Base-by-base conservation (phyloP, 805 yeast species). In the Wickerhamomyces bovis region DNA sequence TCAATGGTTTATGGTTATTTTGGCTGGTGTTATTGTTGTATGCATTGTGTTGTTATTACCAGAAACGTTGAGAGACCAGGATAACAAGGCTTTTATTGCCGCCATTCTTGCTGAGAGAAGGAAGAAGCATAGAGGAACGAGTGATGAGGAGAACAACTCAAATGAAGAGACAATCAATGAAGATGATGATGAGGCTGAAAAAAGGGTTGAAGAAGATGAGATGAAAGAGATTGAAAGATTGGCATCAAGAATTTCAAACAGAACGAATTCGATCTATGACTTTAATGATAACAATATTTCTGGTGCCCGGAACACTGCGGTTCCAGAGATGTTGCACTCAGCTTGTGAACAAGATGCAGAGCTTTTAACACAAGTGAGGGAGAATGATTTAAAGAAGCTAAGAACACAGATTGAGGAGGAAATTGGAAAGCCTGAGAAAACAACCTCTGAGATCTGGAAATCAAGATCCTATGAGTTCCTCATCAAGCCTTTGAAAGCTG, bases 1-100 rank as follows among this genome's bases (percentile, higher is more conserved):
- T 3, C 94, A 85, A 58, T 89, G 95, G 92, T 79, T 86, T 46
- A 67, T 86, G 64, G 85, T 83, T 16, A 82, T 84, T 25, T 62
- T 85, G 40, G 76, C 87, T 1, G 88, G 82, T 2, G 62, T 72
- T 13, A 73, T 76, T 42, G 68, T 74, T 22, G 20, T 78, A 0
- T 49, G 77, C 45, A 66, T 88, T 38, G 52, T 78, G 2, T 70
- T 86, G 39, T 64, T 71, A 2, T 68, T 88, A 8, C 96, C 96
- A 0, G 96, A 89, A 60, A 89, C 96, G 0, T 68, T 87, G 25
- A 69, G 88, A 44, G 62, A 59, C 16, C 81, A 76, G 49, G 84
- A 80, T 45, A 71, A 70, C 48, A 65, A 72, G 49, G 76, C 76
- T 9, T 72, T 77, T 3, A 69, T 81, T 19, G 69, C 75, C 31